These are phyloP conservation scores for Cyclostephanos invisitatus DNA, from an alignment of 108 stramenopile genomes.

Conservation along the genomic window DNA sequence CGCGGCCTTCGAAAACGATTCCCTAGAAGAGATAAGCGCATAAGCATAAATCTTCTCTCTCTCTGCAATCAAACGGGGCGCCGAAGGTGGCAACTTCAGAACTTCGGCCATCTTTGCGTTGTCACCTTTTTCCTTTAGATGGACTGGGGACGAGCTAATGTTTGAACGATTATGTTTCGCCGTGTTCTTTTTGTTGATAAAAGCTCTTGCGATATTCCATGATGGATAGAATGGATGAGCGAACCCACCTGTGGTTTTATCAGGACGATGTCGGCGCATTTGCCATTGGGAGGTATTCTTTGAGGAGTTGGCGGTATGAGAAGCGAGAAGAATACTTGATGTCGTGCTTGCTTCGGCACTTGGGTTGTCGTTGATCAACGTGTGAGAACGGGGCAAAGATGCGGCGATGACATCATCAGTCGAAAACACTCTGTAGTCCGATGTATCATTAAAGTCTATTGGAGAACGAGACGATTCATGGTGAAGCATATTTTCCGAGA, in stretches of 20 bases:
- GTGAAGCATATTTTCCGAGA: neutral
- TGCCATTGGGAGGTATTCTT: neutral
- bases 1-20: slow-evolving; percentile 60
- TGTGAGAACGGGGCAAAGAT: neutral
- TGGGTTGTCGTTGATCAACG: slow-evolving; percentile 1
- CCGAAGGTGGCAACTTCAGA: slow-evolving; percentile 24
- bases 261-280: neutral
- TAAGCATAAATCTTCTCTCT: slow-evolving; percentile 24
- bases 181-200: slow-evolving; percentile 7
- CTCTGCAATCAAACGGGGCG: slow-evolving; percentile 16
- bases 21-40: slow-evolving; percentile 37
- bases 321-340: neutral
- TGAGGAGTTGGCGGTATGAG: no score
- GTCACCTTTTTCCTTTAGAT: slow-evolving; percentile 2
- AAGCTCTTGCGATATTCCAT: slow-evolving; percentile 21
- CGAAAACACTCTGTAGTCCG: neutral
- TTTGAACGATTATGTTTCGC: neutral
- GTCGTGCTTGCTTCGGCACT: neutral
- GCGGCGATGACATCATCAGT: neutral
- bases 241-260: neutral
- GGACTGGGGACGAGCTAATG: neutral
- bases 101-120: slow-evolving; percentile 12
- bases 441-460: neutral
- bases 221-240: slow-evolving; percentile 9
- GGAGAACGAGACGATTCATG: neutral